Conservation (phyloP, 148 eudicot species). For the Camellia granthamiana region DNA sequence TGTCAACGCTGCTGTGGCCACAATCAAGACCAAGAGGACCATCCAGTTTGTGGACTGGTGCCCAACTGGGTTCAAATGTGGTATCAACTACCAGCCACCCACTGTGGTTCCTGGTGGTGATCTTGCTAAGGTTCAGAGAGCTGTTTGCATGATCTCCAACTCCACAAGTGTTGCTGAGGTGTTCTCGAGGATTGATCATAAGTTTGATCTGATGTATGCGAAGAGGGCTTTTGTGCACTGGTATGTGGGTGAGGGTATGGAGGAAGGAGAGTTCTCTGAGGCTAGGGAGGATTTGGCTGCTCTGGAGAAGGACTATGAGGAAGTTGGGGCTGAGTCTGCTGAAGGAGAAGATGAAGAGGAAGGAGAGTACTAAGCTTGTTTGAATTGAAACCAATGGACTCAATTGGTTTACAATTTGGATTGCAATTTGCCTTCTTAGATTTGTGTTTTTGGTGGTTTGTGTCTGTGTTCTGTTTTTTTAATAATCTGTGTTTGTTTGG, state of each 20-base stretch:
- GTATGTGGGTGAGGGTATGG: conserved; percentile 61
- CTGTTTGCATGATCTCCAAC: conserved; percentile 52
- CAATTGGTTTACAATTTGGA: background rate
- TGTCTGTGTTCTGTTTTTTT: background rate
- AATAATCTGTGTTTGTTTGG: background rate
- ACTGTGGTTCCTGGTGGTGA: conserved; percentile 58
- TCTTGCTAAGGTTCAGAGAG: conserved; percentile 52
- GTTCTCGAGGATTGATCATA: conserved; percentile 52
- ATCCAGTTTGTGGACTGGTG: conserved; percentile 58
- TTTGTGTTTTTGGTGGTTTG: background rate
- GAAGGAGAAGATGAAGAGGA: conserved; percentile 48
- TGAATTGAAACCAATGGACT: conserved; percentile 11
- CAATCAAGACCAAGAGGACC: conserved; percentile 51
- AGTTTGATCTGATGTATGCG: conserved; percentile 51
- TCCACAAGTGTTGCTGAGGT: conserved; percentile 57
- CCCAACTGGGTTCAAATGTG: conserved; percentile 54
- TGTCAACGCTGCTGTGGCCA: conserved; percentile 50
- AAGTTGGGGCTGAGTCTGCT: conserved; percentile 48
- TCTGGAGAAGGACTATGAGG: conserved; percentile 52
- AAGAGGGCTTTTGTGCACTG: conserved; percentile 55
- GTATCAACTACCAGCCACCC: conserved; percentile 54
- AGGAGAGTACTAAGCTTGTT: conserved; percentile 22
- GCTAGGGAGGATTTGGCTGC: conserved; percentile 54
- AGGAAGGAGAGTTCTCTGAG: conserved; percentile 52
- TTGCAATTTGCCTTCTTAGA: background rate